Evolutionary conservation across 345 rosid species (phyloP), one percentile per base, ranked within the genome.

Genomic region (Corchorus olitorius): DNA sequence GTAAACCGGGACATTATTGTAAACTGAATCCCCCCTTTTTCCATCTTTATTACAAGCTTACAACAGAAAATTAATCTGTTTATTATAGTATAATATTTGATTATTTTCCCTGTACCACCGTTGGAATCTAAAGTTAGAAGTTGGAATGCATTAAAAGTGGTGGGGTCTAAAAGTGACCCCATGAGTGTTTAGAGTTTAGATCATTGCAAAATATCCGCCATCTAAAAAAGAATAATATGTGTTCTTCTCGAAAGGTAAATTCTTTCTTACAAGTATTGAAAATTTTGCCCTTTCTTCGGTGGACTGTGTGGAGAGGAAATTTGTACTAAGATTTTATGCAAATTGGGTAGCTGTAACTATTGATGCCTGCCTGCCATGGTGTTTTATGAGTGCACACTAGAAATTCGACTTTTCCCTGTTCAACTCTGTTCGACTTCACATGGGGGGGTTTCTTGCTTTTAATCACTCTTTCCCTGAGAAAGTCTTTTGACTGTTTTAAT

Each of bases 301-400:
- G 43, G 73, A 49, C 73, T 50, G 59, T 69, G 17, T 4, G 43
- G 43, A 39, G 6, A 39, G 43, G 59, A 33, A 56, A 50, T 27
- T 27, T 27, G 27, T 27, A 27, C 59, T 66, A 45, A 15, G 59
- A 69, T 50, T 69, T 69, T 69, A 46, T 49, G 22, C 15, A 22
- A 68, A 49, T 27, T 27, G 58, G 72, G 7, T 68, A 49, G 58
- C 73, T 27, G 59, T 68, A 68, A 22, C 65, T 72, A 37, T 54
- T 37, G 63, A 72, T 72, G 75, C 33, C 35, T 66, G 68, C 27
- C 27, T 27, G 27, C 27, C 27, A 1, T 53, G 56, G 59, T 10
- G 52, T 83, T 78, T 17, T 34, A 78, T 66, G 80, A 75, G 78
- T 80, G 75, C 61, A 80, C 75, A 63, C 70, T 6, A 80, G 56